These are phyloP conservation scores for Thalassiosira livingstoniorum DNA, from an alignment of 352 stramenopile genomes.

Conservation along the genomic window DNA sequence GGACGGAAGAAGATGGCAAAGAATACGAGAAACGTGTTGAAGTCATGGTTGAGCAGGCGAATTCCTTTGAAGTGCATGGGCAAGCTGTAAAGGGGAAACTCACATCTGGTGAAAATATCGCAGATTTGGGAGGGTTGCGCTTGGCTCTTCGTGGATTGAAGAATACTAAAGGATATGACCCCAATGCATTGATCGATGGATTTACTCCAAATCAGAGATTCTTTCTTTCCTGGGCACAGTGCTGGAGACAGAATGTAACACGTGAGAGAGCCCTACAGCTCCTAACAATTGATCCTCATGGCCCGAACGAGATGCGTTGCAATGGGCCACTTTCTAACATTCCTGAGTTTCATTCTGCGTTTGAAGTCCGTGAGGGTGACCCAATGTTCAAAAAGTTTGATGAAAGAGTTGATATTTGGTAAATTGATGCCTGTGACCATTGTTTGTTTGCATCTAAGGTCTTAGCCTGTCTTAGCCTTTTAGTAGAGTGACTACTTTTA, in stretches of 20 bases:
- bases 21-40: constrained; percentile 85
- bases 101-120: constrained; percentile 92
- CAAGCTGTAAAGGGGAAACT: constrained; percentile 89
- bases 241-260: constrained; percentile 85
- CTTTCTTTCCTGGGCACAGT: constrained; percentile 86
- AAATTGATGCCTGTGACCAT: too few species aligned
- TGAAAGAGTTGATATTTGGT: constrained; percentile 87
- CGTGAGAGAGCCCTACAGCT: constrained; percentile 84
- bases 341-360: constrained; percentile 86
- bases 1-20: constrained; percentile 88
- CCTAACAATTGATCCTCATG: constrained; percentile 87
- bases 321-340: constrained; percentile 86
- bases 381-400: constrained; percentile 80
- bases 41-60: constrained; percentile 80
- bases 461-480: too few species aligned
- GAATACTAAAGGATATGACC: constrained; percentile 69
- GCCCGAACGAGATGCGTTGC: constrained; percentile 83
- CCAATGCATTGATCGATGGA: constrained; percentile 71
- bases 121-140: constrained; percentile 88
- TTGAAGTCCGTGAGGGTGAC: constrained; percentile 70
- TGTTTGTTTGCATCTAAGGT: too few species aligned
- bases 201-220: constrained; percentile 85
- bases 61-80: constrained; percentile 79
- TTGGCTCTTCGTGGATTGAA: constrained; percentile 89
- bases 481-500: too few species aligned